Percentiles rank a stretch among this genome's conserved stretches.
These are phyloP conservation scores for Boehmeria nivea DNA, from an alignment of 306 rosid genomes.

Conservation along the genomic window DNA sequence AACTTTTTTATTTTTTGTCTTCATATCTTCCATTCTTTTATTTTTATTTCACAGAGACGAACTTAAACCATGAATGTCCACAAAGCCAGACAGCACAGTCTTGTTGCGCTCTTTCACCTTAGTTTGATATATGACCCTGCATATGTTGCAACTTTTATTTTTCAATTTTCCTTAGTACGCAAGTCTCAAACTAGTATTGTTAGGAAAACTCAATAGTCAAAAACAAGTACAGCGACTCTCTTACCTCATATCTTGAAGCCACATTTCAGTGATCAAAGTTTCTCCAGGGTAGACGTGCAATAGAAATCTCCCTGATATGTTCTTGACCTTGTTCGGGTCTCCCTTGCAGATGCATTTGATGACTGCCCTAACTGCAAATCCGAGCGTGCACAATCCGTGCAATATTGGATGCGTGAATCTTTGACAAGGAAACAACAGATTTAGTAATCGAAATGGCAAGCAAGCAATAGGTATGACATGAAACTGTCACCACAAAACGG, in stretches of 20 bases:
- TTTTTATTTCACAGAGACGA: conserved; percentile 38
- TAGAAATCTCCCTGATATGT: conserved; percentile 75
- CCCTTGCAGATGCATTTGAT: conserved; percentile 75
- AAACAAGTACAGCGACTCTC: neutral
- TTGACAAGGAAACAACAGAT: neutral
- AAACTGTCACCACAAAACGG: neutral
- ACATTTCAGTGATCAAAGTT: conserved; percentile 84
- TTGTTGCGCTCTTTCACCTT: conserved; percentile 75
- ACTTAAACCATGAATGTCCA: conserved; percentile 41
- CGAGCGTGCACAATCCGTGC: conserved; percentile 89
- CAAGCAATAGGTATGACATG: neutral
- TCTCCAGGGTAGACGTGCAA: conserved; percentile 91
- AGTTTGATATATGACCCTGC: conserved; percentile 75
- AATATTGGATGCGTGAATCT: conserved; percentile 88
- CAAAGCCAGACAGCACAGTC: conserved; percentile 68
- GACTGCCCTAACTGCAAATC: conserved; percentile 84
- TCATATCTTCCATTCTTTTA: too few relatives aligned
- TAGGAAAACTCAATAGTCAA: too few relatives aligned
- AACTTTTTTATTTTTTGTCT: neutral
- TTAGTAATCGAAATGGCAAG: conserved; percentile 14
- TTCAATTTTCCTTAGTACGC: conserved; percentile 5
- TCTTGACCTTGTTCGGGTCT: conserved; percentile 55
- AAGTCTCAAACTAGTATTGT: too few relatives aligned
- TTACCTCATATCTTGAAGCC: conserved; percentile 80
- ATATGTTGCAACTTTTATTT: conserved; percentile 21